These are phyloP conservation scores for Boletus huronensis DNA, from an alignment of 768 basidiomycete genomes.

Conservation along the genomic window DNA sequence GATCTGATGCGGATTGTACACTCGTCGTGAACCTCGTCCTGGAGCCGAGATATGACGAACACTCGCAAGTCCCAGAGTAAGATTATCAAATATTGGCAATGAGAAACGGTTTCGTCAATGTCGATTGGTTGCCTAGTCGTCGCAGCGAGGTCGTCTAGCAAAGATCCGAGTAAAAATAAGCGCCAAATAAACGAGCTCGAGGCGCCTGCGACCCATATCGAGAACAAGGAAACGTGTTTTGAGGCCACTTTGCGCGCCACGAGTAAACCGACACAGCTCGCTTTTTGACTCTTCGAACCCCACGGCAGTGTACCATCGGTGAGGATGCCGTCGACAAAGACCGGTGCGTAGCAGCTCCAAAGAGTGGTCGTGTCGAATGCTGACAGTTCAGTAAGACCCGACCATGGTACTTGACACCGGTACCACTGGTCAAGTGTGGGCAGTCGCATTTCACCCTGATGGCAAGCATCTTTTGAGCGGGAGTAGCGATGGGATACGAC, in stretches of 20 bases:
- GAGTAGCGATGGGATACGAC: no score
- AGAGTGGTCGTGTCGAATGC: background rate
- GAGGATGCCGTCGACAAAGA: background rate
- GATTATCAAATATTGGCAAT: no score
- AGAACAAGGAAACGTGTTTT: background rate
- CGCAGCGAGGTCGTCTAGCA: no score
- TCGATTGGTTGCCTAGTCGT: no score
- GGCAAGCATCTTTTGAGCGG: background rate
- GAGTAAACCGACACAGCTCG: background rate
- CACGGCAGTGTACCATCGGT: background rate
- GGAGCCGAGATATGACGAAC: no score
- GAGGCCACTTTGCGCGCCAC: background rate
- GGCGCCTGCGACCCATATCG: no score
- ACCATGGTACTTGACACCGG: background rate
- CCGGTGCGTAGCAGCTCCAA: background rate
- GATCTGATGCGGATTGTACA: background rate
- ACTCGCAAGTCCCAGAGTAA: no score
- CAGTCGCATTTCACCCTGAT: background rate
- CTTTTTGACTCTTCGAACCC: background rate
- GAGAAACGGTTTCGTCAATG: no score
- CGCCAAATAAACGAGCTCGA: no score
- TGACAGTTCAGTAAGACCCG: background rate
- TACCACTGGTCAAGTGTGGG: background rate
- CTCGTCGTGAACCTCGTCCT: background rate
- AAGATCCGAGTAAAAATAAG: no score